Conservation (phyloP, 768 basidiomycete genomes). For the Boletus rubescentipes region DNA sequence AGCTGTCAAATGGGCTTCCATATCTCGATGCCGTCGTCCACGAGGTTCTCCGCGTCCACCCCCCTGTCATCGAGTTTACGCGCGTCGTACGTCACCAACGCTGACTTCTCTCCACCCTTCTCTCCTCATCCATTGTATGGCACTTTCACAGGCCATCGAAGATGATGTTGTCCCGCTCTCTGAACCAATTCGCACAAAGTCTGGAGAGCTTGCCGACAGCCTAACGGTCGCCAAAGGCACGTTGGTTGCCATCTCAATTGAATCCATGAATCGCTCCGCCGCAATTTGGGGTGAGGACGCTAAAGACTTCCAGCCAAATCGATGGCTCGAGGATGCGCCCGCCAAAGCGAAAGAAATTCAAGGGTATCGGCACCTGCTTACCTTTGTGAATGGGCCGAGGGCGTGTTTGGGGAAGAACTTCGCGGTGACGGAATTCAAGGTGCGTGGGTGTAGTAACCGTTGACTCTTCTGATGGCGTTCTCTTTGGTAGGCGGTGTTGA, state of each 20-base stretch:
- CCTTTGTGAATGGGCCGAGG: slow-evolving; percentile 49
- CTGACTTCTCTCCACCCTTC: too few species aligned
- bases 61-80: slow-evolving; percentile 31
- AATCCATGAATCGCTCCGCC: slow-evolving; percentile 48
- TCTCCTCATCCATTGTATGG: neutral
- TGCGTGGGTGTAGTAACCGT: neutral
- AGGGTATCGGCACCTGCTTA: slow-evolving; percentile 49
- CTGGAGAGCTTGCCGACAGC: slow-evolving; percentile 38
- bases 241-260: slow-evolving; percentile 41
- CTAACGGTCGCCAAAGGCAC: slow-evolving; percentile 50
- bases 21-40: slow-evolving; percentile 53
- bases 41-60: slow-evolving; percentile 44
- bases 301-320: slow-evolving; percentile 56
- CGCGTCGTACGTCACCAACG: slow-evolving; percentile 12
- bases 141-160: slow-evolving; percentile 36
- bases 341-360: slow-evolving; percentile 39
- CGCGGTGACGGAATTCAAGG: slow-evolving; percentile 41
- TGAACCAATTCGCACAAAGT: slow-evolving; percentile 40
- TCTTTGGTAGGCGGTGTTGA: slow-evolving; percentile 38
- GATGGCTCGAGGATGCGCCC: slow-evolving; percentile 50
- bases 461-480: neutral
- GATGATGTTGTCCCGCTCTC: slow-evolving; percentile 61
- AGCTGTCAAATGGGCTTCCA: slow-evolving; percentile 47
- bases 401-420: slow-evolving; percentile 50
- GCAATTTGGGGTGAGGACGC: slow-evolving; percentile 62